Evolutionary conservation across 2,329 filamentous ascomycete genomes (phyloP), one percentile per base, ranked within the genome.

Genomic region (Harringtonia lauricola): DNA sequence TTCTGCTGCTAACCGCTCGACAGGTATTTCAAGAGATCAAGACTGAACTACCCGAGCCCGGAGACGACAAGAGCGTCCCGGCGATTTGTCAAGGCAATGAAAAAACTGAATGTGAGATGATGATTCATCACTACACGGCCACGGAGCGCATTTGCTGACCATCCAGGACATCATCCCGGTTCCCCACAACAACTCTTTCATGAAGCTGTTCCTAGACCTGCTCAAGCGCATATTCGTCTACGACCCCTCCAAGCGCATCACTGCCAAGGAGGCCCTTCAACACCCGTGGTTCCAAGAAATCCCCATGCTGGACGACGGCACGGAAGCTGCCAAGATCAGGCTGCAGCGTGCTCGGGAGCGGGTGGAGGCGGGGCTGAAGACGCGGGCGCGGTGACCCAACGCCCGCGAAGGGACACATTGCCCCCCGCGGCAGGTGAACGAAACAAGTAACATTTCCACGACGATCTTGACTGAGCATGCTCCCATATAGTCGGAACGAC

Each of bases 11-110:
- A 39, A 39, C 38, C 9, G 8, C n/a, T 2, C 10, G 19, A 15
- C 41, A 83, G 79, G 53, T 83, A 79, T 53, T 84, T 84, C 59
- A 83, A 82, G 57, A 67, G 79, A 19, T 63, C 72, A 30, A 76
- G 71, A 56, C 66, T 84, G 18, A 79, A 83, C 51, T 84, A 83
- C 50, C 80, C 80, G 3, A 72, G 71, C 3, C 52, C 64, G 2
- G 79, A 83, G 13, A 83, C 80, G 1, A 79, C 76, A 0, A 66
- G 79, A 44, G 77, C 79, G 4, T 83, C 79, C 1, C 67, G 71
- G 48, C 67, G 77, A 53, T 84, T 83, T 54, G 80, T 84, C 13
- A 79, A 79, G 58, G 79, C 77, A n/a, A 84, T 84, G 80, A 83
- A 83, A 59, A 69, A 68, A 44, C 62, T 84, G 24, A 67, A 73